Percentiles rank a stretch among this genome's conserved stretches.
Evolutionary conservation across 257 asterid genomes (phyloP).

Genomic region (Jaltomata sinuosa): DNA sequence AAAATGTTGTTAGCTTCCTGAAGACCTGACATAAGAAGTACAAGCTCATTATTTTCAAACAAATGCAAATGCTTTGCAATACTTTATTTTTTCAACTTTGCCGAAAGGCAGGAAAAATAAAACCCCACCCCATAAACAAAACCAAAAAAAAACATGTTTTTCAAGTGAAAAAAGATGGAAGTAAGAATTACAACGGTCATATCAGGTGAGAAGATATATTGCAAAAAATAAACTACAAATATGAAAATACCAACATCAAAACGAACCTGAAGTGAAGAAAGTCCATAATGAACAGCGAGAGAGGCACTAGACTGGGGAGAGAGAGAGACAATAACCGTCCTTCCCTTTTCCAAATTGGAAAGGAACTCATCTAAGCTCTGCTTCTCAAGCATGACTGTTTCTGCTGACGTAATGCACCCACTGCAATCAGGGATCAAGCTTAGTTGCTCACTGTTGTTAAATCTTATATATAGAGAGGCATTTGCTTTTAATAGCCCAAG

Average conservation of each 20-base stretch:
- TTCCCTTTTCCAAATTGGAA: conserved; percentile 54
- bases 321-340: conserved; percentile 64
- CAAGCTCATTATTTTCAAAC: neutral
- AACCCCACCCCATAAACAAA: neutral
- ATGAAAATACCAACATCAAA: conserved; percentile 2
- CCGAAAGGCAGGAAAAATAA: neutral
- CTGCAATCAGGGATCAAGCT: conserved; percentile 36
- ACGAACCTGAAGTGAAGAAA: conserved; percentile 63
- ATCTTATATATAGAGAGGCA: neutral
- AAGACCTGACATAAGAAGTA: conserved; percentile 42
- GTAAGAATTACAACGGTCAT: neutral
- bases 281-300: conserved; percentile 78
- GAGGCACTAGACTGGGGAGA: conserved; percentile 99
- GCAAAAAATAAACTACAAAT: neutral
- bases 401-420: conserved; percentile 97
- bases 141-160: neutral
- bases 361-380: conserved; percentile 94
- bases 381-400: conserved; percentile 97
- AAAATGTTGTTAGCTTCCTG: conserved; percentile 70
- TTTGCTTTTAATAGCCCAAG: neutral
- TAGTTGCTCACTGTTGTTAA: neutral
- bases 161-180: neutral
- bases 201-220: neutral
- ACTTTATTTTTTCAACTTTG: neutral
- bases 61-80: neutral